A percentile compares a stretch with the other conserved stretches of the same genome.
Conservation (phyloP, 768 basidiomycete species). For the Ramaria sp. region DNA sequence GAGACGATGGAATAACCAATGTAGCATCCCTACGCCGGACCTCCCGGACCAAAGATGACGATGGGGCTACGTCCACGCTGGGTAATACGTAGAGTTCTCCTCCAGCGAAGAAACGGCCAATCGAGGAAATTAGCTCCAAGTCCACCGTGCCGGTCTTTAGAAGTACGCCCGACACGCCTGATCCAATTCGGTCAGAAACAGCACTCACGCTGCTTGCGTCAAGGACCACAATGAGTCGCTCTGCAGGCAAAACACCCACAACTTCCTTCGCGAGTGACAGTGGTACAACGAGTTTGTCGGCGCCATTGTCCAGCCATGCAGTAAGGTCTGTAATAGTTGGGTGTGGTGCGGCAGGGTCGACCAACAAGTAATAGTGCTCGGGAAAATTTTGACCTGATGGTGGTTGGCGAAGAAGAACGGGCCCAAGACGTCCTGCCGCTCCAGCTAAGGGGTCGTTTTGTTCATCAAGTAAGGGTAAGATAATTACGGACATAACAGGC, state of each 20-base stretch:
- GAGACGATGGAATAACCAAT: slow-evolving; percentile 60
- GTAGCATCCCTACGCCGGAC: slow-evolving; percentile 49
- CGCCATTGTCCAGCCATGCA: slow-evolving; percentile 65
- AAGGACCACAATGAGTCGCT: slow-evolving; percentile 67
- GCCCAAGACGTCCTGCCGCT: slow-evolving; percentile 65
- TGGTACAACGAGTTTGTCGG: slow-evolving; percentile 70
- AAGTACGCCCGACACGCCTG: slow-evolving; percentile 67
- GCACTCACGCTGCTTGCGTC: slow-evolving; percentile 65
- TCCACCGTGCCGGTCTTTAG: slow-evolving; percentile 67
- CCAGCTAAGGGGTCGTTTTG: slow-evolving; percentile 37
- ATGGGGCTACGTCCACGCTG: slow-evolving; percentile 40
- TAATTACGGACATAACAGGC: slow-evolving; percentile 25
- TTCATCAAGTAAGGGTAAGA: slow-evolving; percentile 51
- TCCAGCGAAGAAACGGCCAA: slow-evolving; percentile 62
- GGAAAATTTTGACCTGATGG: slow-evolving; percentile 22
- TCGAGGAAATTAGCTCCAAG: slow-evolving; percentile 64
- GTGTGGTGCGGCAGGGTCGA: slow-evolving; percentile 38
- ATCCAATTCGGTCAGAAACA: slow-evolving; percentile 64
- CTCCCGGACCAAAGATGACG: slow-evolving; percentile 49
- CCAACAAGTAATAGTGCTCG: slow-evolving; percentile 39
- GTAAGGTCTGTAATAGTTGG: slow-evolving; percentile 43
- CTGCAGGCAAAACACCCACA: slow-evolving; percentile 54
- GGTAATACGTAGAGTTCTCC: slow-evolving; percentile 52
- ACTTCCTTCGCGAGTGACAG: slow-evolving; percentile 55
- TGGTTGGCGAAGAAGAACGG: slow-evolving; percentile 45